Evolutionary conservation across 352 stramenopile species (phyloP), one percentile per base, ranked within the genome.

Genomic region (Pythium aristosporum): DNA sequence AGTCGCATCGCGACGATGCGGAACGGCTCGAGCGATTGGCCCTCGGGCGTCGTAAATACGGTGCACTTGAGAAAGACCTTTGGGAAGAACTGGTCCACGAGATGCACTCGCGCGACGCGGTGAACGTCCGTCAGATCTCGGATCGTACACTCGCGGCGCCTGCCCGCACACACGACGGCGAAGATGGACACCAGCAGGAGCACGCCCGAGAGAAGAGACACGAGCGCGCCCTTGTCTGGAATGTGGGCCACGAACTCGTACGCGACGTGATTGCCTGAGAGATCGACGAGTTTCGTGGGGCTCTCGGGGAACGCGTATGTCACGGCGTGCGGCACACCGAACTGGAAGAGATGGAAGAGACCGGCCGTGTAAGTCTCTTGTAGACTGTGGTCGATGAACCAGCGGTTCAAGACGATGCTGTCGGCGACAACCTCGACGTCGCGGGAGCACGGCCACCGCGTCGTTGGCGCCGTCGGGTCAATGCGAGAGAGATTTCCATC

Each of bases 21-120:
- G 37, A 63, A 70, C 1, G 52, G 63, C n/a, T 18, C 63, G n/a
- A 70, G 54, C 39, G 63, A 46, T 25, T 58, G 37, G 12, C 63
- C 63, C 18, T 55, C 18, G 2, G 36, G 41, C 5, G 56, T 64
- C 7, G 57, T 43, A 20, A 64, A 60, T 15, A 67, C 41, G 12
- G 44, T 62, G 37, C 55, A 64, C 36, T 65, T 61, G 20, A 70
- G 32, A 39, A 70, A 70, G 30, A 62, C 18, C 57, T 70, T 70
- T n/a, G 63, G 63, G 44, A 70, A 70, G 28, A 70, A 70, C 43
- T 63, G 63, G 9, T 70, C 63, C 15, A 70, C 56, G 25, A 70
- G 63, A 15, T 65, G 63, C 12, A 70, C 54, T 23, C 63, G 56
- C 25, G 63, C 63, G 30, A 70, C 51, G 42, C 63, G 63, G 50